A percentile compares a stretch with the other conserved stretches of the same genome.
These are phyloP conservation scores for Phylloporus sp. DNA, from an alignment of 768 basidiomycete species.

Conservation along the genomic window DNA sequence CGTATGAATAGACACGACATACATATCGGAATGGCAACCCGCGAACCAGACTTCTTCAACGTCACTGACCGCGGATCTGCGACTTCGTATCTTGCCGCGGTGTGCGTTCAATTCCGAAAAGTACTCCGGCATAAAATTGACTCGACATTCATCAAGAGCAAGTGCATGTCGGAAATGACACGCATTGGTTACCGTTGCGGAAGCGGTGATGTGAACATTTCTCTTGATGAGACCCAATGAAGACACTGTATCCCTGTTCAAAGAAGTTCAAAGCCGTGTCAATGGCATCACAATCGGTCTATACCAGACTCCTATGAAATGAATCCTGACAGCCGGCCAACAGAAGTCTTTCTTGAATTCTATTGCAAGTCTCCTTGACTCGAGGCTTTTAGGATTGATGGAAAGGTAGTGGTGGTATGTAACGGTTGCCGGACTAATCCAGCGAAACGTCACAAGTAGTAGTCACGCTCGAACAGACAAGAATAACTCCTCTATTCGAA, in stretches of 20 bases:
- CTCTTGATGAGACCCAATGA: conserved; percentile 4
- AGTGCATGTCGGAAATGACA: conserved; percentile 15
- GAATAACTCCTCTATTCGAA: no score
- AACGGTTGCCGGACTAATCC: no score
- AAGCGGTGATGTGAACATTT: conserved; percentile 3
- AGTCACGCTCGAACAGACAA: no score
- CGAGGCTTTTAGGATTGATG: conserved; percentile 25
- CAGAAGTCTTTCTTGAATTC: conserved; percentile 29
- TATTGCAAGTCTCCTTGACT: conserved; percentile 2
- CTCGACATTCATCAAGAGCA: conserved; percentile 12
- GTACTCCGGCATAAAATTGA: conserved; percentile 13
- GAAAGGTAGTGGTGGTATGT: background rate
- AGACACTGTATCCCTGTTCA: conserved; percentile 12
- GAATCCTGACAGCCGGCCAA: conserved; percentile 20
- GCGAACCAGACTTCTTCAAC: conserved; percentile 15
- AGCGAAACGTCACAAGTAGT: no score
- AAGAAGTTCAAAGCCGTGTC: background rate
- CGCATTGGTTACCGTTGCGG: conserved; percentile 5
- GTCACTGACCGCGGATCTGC: background rate
- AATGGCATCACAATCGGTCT: background rate
- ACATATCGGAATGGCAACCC: conserved; percentile 10
- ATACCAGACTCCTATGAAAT: conserved; percentile 35
- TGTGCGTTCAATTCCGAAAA: conserved; percentile 7
- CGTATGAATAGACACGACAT: background rate
- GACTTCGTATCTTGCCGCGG: background rate